These are phyloP conservation scores for Mycena galericulata DNA, from an alignment of 768 basidiomycete genomes.

Conservation along the genomic window DNA sequence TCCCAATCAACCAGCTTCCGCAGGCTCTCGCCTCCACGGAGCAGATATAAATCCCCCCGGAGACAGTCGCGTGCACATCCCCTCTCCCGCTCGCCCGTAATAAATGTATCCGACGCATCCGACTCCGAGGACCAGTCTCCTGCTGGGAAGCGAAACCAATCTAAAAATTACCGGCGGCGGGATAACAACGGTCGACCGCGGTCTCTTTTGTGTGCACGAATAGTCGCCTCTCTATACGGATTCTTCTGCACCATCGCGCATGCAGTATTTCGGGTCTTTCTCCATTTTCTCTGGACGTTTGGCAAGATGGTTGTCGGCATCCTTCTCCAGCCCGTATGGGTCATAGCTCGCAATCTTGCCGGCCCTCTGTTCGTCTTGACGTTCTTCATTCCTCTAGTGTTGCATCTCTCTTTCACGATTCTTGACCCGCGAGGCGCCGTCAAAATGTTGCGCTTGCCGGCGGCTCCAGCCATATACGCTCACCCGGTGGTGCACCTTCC, in stretches of 20 bases:
- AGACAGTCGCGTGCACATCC: too few species aligned
- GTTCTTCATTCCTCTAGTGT: background rate
- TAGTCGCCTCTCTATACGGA: background rate
- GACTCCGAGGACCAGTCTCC: constrained; percentile 74
- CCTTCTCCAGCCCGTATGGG: background rate
- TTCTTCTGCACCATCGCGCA: background rate
- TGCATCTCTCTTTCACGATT: background rate
- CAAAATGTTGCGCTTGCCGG: background rate
- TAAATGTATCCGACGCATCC: constrained; percentile 60
- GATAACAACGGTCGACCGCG: too few species aligned
- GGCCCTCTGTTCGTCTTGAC: background rate
- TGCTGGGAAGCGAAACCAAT: constrained; percentile 45
- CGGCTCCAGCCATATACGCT: background rate
- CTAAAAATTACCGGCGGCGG: too few species aligned
- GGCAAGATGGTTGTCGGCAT: background rate
- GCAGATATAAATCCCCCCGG: constrained; percentile 58
- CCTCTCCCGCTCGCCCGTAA: too few species aligned
- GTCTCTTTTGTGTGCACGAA: background rate
- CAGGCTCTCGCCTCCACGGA: constrained; percentile 72
- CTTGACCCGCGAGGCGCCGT: too few species aligned
- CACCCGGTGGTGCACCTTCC: too few species aligned
- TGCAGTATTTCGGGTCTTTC: background rate
- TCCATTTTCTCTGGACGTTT: background rate
- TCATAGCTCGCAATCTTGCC: background rate
- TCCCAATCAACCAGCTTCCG: too few species aligned